Evolutionary conservation across 192 early-diverging fungal genomes (phyloP), one percentile per base, ranked within the genome.

Genomic region (Coemansia reversa): DNA sequence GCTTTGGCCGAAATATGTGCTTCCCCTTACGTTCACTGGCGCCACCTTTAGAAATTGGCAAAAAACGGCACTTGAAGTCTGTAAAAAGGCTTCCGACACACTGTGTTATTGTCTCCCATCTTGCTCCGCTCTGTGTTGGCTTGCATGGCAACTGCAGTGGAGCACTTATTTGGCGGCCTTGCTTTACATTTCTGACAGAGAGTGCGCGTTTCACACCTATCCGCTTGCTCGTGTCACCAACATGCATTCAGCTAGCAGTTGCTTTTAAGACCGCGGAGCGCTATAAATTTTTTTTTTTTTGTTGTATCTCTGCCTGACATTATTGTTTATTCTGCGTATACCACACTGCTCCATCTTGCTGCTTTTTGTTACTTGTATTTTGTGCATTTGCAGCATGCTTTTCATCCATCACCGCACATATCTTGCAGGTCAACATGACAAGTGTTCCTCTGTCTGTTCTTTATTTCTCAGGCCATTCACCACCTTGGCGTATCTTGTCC

Each of bases 101-200:
- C 39, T 45, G 14, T 39, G 35, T 45, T 45, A 45, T 45, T 14
- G 39, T 45, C 39, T 50, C 48, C 29, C 18, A 28, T 61, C 35
- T 23, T 58, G 33, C 23, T 58, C 30, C n/a, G 33, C 28, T 49
- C 27, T 49, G 19, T 16, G 48, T 50, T 12, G 28, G 60, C 25
- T 45, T 61, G 39, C 53, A 27, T 18, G 18, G 25, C 5, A 22
- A 42, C 19, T 23, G 57, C 35, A 45, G 39, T 14, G 16, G 57
- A 14, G 14, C 33, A 24, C 22, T 58, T 42, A 45, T 61, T 45
- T 28, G 45, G 18, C 25, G 48, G 60, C 60, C 4, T 47, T 33
- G 60, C 27, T 45, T 19, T 61, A 48, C 60, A 61, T 61, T 27
- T 51, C 49, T 45, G 39, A 16, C 39, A 45, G 39, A 45, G 39